These are phyloP conservation scores for Madurella mycetomatis DNA, from an alignment of 2,329 filamentous ascomycete genomes.

Conservation along the genomic window DNA sequence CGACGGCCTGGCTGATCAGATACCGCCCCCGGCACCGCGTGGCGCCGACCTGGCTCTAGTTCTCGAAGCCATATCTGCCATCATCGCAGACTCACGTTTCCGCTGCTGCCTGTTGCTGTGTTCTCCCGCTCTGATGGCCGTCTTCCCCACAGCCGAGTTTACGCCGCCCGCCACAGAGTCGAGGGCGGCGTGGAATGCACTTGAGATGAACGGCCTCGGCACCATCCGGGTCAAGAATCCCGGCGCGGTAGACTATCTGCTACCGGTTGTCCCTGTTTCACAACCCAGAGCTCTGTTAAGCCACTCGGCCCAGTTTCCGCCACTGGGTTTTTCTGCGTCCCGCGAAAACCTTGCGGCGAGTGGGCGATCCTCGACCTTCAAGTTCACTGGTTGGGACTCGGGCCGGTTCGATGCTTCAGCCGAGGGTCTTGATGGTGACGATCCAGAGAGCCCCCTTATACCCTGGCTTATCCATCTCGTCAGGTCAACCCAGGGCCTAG, in stretches of 20 bases:
- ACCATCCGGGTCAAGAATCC: conserved; percentile 41
- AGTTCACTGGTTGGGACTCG: conserved; percentile 31
- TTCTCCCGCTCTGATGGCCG: conserved; percentile 63
- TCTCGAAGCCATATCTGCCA: conserved; percentile 69
- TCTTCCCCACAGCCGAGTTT: conserved; percentile 60
- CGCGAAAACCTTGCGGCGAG: conserved; percentile 32
- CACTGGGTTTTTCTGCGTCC: conserved; percentile 42
- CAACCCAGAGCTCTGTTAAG: conserved; percentile 30
- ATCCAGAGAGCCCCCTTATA: conserved; percentile 65
- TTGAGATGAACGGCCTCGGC: conserved; percentile 49
- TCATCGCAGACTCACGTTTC: conserved; percentile 75
- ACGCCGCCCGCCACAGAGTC: conserved; percentile 43
- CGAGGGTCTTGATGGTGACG: conserved; percentile 43
- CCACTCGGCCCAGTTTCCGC: conserved; percentile 48
- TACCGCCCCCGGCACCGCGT: conserved; percentile 59
- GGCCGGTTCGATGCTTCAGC: conserved; percentile 29
- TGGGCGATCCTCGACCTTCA: conserved; percentile 8
- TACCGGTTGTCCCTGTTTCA: conserved; percentile 51
- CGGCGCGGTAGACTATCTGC: conserved; percentile 60
- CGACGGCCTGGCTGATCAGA: conserved; percentile 51
- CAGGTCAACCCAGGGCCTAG: conserved; percentile 52
- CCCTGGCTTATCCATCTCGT: conserved; percentile 67
- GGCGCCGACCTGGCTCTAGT: conserved; percentile 61
- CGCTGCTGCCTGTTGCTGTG: conserved; percentile 67
- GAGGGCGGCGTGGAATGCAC: conserved; percentile 47